A percentile compares a stretch with the other conserved stretches of the same genome.
Evolutionary conservation across 2,329 filamentous ascomycete species (phyloP).

Genomic region (Trichoderma guizhouense): DNA sequence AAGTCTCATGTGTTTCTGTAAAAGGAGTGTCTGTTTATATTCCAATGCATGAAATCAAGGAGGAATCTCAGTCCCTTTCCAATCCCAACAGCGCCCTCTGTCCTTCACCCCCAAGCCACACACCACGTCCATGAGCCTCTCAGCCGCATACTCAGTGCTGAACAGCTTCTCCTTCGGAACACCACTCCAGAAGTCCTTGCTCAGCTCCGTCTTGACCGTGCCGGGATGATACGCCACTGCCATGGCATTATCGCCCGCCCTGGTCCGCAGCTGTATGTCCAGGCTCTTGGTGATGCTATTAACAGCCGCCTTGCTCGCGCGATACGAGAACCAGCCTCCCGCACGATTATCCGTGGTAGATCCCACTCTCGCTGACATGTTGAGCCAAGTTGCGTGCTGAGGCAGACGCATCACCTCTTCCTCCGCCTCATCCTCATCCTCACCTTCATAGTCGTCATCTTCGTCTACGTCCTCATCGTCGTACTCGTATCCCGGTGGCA

Average conservation of each 20-base stretch:
- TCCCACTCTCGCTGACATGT: slow-evolving; percentile 75
- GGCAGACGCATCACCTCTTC: slow-evolving; percentile 37
- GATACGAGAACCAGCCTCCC: slow-evolving; percentile 81
- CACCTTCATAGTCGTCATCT: neutral
- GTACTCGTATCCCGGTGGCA: neutral
- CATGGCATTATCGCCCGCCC: slow-evolving; percentile 60
- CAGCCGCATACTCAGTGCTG: slow-evolving; percentile 61
- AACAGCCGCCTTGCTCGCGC: slow-evolving; percentile 71
- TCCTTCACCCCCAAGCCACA: slow-evolving; percentile 46
- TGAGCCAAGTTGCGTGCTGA: slow-evolving; percentile 61
- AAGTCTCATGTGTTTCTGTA: neutral
- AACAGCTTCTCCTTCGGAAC: slow-evolving; percentile 63
- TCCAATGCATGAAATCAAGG: slow-evolving; percentile 41
- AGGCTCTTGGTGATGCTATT: slow-evolving; percentile 69
- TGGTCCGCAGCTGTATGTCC: slow-evolving; percentile 61
- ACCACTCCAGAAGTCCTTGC: slow-evolving; percentile 66
- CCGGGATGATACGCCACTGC: slow-evolving; percentile 74
- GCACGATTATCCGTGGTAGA: slow-evolving; percentile 67
- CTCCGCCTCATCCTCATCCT: neutral
- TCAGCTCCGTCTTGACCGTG: slow-evolving; percentile 73
- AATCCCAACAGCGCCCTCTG: slow-evolving; percentile 66
- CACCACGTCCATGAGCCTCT: slow-evolving; percentile 60
- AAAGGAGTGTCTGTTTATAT: neutral
- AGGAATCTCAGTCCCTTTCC: slow-evolving; percentile 61
- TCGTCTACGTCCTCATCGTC: neutral